Conservation (phyloP, 202 grass and related monocot genomes). For the Cymbopogon flexuosus region DNA sequence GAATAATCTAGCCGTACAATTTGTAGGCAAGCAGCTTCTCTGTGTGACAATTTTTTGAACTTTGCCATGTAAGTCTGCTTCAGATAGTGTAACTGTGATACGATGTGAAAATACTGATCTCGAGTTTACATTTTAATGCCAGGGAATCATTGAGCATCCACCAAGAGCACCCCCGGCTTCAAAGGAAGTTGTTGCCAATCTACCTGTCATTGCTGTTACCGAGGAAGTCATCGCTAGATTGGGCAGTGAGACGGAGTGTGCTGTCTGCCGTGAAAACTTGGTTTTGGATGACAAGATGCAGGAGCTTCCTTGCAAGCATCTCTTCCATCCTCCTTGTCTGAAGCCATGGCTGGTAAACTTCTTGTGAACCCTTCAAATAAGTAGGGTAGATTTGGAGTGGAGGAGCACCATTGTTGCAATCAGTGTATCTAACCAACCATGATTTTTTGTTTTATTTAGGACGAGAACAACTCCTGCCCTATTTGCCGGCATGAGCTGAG, state of each 20-base stretch:
- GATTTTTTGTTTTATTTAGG: conserved; percentile 37
- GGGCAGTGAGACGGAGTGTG: conserved; percentile 74
- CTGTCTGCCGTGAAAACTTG: conserved; percentile 91
- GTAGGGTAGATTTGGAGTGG: neutral
- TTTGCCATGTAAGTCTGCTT: neutral
- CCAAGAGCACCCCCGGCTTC: conserved; percentile 73
- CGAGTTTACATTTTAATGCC: conserved; percentile 9
- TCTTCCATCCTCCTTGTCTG: conserved; percentile 87
- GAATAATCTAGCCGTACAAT: neutral
- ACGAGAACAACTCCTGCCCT: conserved; percentile 88
- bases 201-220: conserved; percentile 66
- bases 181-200: conserved; percentile 86
- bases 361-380: neutral
- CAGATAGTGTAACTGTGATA: neutral
- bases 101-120: conserved; percentile 6
- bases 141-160: conserved; percentile 49
- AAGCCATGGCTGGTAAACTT: conserved; percentile 84
- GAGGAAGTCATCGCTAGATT: conserved; percentile 63
- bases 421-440: neutral
- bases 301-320: conserved; percentile 98
- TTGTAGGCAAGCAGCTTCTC: conserved; percentile 13
- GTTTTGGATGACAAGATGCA: conserved; percentile 80
- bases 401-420: neutral
- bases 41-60: neutral
- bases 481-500: conserved; percentile 72